These are phyloP conservation scores for Phytophthora macrochlamydospora DNA, from an alignment of 352 stramenopile species.

Conservation along the genomic window DNA sequence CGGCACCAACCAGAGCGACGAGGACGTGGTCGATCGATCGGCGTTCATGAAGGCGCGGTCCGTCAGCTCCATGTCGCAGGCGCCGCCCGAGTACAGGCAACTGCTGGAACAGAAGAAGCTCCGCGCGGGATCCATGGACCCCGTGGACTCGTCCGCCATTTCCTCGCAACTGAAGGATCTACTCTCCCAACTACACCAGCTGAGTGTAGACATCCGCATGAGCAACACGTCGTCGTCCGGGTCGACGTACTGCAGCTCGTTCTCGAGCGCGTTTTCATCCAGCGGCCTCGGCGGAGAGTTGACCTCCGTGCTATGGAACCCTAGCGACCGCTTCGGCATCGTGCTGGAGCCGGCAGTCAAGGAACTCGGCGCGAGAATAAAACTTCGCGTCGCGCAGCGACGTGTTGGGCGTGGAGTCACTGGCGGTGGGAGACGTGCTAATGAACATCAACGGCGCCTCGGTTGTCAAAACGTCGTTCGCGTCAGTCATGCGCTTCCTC, in stretches of 20 bases:
- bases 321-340: slow-evolving; percentile 75
- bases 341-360: slow-evolving; percentile 54
- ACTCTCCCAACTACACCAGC: slow-evolving; percentile 69
- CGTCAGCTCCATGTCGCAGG: slow-evolving; percentile 44
- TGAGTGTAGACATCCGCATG: slow-evolving; percentile 71
- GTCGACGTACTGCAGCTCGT: slow-evolving; percentile 77
- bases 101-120: slow-evolving; percentile 42
- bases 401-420: slow-evolving; percentile 69
- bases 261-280: slow-evolving; percentile 64
- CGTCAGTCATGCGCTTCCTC: slow-evolving; percentile 77
- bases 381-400: slow-evolving; percentile 68
- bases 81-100: slow-evolving; percentile 41
- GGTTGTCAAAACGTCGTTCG: slow-evolving; percentile 55
- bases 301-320: slow-evolving; percentile 78
- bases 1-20: slow-evolving; percentile 32
- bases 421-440: slow-evolving; percentile 66
- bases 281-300: slow-evolving; percentile 18
- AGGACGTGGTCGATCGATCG: slow-evolving; percentile 27
- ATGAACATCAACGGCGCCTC: slow-evolving; percentile 78
- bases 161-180: slow-evolving; percentile 74
- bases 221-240: slow-evolving; percentile 47
- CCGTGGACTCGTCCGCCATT: slow-evolving; percentile 62
- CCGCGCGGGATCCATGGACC: slow-evolving; percentile 31
- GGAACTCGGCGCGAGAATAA: slow-evolving; percentile 65
- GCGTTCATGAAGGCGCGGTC: slow-evolving; percentile 56